Percentiles rank a stretch among this genome's conserved stretches.
Conservation (phyloP, 345 rosid genomes). For the Capsella bursapastoris region DNA sequence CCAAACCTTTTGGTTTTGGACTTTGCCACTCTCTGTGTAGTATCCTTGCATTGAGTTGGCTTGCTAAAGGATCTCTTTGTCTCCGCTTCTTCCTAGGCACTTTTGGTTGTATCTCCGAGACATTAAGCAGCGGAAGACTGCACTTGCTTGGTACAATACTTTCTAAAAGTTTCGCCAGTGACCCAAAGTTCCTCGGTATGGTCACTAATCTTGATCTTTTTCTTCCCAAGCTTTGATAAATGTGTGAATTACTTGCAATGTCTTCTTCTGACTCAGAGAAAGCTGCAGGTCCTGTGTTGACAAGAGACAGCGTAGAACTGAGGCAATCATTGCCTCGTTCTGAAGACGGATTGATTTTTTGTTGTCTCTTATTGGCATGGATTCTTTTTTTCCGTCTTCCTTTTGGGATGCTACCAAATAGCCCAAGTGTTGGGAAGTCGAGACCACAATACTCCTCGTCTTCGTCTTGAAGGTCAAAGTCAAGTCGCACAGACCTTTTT, state of each 20-base stretch:
- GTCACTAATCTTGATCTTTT: constrained; percentile 57
- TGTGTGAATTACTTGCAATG: constrained; percentile 37
- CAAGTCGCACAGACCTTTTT: constrained; percentile 48
- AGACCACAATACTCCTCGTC: background rate
- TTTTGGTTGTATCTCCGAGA: constrained; percentile 40
- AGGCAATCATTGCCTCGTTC: constrained; percentile 14
- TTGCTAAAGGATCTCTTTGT: constrained; percentile 40
- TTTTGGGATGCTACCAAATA: constrained; percentile 14
- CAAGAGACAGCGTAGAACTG: constrained; percentile 32
- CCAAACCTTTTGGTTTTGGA: constrained; percentile 39
- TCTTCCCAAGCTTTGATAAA: constrained; percentile 38
- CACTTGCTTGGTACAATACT: constrained; percentile 27
- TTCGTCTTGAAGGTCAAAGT: constrained; percentile 8
- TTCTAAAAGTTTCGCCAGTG: constrained; percentile 46
- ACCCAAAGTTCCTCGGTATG: constrained; percentile 47
- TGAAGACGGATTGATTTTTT: constrained; percentile 40
- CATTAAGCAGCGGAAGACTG: background rate
- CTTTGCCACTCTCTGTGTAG: constrained; percentile 25
- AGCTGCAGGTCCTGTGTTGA: constrained; percentile 27
- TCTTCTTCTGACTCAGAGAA: constrained; percentile 36
- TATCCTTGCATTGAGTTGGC: constrained; percentile 27
- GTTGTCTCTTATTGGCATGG: constrained; percentile 30
- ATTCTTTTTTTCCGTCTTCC: constrained; percentile 43
- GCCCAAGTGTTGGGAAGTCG: background rate
- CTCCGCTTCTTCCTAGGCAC: constrained; percentile 60